Conservation (phyloP, 2,329 filamentous ascomycete species). For the Venturia oleaginea region DNA sequence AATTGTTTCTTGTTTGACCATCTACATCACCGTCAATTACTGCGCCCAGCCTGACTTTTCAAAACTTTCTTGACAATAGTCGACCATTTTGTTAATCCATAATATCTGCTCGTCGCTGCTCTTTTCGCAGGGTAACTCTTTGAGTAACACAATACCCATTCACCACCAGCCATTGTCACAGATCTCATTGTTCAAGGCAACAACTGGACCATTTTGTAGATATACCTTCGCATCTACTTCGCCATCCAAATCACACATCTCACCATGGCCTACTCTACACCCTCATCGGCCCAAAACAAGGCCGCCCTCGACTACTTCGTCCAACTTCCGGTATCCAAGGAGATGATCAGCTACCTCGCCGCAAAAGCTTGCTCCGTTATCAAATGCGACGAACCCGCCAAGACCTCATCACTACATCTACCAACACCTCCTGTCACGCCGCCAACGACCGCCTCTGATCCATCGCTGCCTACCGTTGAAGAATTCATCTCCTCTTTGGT, state of each 20-base stretch:
- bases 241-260: background rate
- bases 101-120: slow-evolving; percentile 7
- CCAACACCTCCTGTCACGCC: slow-evolving; percentile 53
- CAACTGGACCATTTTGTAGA: background rate
- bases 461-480: slow-evolving; percentile 65
- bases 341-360: slow-evolving; percentile 73
- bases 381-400: slow-evolving; percentile 53
- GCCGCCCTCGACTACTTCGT: slow-evolving; percentile 72
- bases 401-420: slow-evolving; percentile 43
- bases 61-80: background rate
- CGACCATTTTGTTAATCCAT: slow-evolving; percentile 7
- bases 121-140: background rate
- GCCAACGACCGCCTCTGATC: slow-evolving; percentile 41
- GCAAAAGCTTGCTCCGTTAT: slow-evolving; percentile 69
- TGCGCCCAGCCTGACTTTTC: background rate
- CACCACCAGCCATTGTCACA: slow-evolving; percentile 8
- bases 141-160: background rate
- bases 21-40: slow-evolving; percentile 5
- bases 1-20: slow-evolving; percentile 6
- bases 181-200: background rate
- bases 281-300: slow-evolving; percentile 49
- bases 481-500: slow-evolving; percentile 89
- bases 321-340: slow-evolving; percentile 62
- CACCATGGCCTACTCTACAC: slow-evolving; percentile 36
- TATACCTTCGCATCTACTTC: slow-evolving; percentile 4